Evolutionary conservation across 305 asterid genomes (phyloP).

Genomic region (Lippia alba): DNA sequence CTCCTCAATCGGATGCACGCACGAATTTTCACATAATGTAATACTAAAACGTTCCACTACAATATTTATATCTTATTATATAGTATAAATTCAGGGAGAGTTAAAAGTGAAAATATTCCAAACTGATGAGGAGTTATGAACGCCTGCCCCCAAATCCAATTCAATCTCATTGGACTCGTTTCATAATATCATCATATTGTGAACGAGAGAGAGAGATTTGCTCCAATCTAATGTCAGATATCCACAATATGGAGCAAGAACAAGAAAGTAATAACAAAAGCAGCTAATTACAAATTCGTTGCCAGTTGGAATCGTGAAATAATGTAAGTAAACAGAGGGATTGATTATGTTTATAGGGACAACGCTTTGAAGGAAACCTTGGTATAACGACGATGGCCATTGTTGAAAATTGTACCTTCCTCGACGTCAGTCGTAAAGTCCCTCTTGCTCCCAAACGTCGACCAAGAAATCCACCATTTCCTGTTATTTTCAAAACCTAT

Average conservation of each 20-base stretch:
- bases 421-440: slow-evolving; percentile 51
- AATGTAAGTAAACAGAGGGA: slow-evolving; percentile 29
- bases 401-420: slow-evolving; percentile 22
- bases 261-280: background rate
- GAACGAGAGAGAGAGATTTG: background rate
- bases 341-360: slow-evolving; percentile 33
- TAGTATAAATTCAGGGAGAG: too few species aligned
- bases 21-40: too few species aligned
- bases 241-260: slow-evolving; percentile 10
- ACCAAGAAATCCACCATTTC: slow-evolving; percentile 74
- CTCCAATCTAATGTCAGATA: slow-evolving; percentile 19
- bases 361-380: slow-evolving; percentile 3
- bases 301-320: slow-evolving; percentile 32
- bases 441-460: slow-evolving; percentile 71
- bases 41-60: too few species aligned
- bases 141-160: too few species aligned
- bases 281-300: slow-evolving; percentile 38
- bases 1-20: too few species aligned
- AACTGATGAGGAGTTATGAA: too few species aligned
- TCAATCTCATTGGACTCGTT: too few species aligned
- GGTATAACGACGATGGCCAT: slow-evolving; percentile 15
- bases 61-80: too few species aligned
- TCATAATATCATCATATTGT: too few species aligned
- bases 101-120: too few species aligned
- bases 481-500: slow-evolving; percentile 35